Evolutionary conservation across 192 early-diverging fungal genomes (phyloP), one percentile per base, ranked within the genome.

Genomic region (Dissophora globulifera): DNA sequence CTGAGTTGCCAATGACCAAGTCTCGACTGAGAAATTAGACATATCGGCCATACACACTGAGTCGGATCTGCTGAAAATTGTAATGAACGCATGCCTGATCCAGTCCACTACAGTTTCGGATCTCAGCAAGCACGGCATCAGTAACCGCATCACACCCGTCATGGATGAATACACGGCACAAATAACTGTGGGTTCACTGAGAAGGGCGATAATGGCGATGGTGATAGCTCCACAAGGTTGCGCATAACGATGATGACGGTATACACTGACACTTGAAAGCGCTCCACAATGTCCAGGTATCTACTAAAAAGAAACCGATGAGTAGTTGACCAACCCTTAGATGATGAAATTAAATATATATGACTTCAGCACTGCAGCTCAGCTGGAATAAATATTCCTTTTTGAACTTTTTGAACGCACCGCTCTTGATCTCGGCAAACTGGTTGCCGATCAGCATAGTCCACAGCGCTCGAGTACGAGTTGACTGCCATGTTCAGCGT

Each of bases 51-150:
- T 99, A 99, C 1, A 98, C 89, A 30, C 89, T 86, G 4, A 94
- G 92, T 25, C 92, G 78, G 61, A 98, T 93, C 64, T 92, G 91
- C 98, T 99, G 79, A 98, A 97, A 64, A 98, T 98, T 13, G 93
- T 94, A 47, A 99, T 94, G 74, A 99, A 99, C 0, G 98, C 93
- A 78, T 99, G 98, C 79, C 98, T 99, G 55, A 98, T 78, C 94
- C 95, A 98, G 78, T 99, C 96, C 7, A 98, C 95, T 19, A 97
- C 62, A 12, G 97, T 81, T 75, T 98, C 98, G 35, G 94, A 94
- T 0, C 87, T 88, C 61, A 95, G 84, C 30, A 98, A 71, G 8
- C 92, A 89, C 1, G 96, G 98, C 11, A 90, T 92, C 59, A 96
- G 66, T 15, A 96, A 63, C 10, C 91, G 80, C 22, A 86, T 88